Base-by-base conservation (phyloP, 495 filamentous ascomycete species). In the Aspergillus funiculosus region DNA sequence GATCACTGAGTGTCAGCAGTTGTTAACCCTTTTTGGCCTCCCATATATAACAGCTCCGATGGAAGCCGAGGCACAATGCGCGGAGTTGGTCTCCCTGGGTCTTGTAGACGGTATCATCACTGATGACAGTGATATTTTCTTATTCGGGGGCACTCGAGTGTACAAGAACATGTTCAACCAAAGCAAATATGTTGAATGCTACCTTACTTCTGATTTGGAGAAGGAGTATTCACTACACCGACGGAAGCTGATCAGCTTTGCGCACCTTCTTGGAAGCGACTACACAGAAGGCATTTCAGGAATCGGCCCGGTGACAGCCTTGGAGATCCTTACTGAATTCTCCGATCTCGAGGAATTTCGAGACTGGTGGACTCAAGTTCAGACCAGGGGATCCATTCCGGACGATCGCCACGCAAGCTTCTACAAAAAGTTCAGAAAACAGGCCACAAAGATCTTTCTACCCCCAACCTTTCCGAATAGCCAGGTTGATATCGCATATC, bases 121-220 rank as follows among this genome's bases (percentile, higher is more conserved):
- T 0, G 92, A 98, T 57, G 92, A 98, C 59, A 87, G 81, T 9
- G 92, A 98, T 72, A 89, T 82, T n/a, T 97, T 98, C 59, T 78
- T 98, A 9, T 98, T 98, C 57, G 92, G 92, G 29, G 92, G 92
- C 22, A 97, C 89, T 0, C 76, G 92, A 11, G 84, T 98, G 13
- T 98, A 97, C 73, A 96, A 97, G 51, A 96, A 98, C 70, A 94
- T 97, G 89, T 98, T 98, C 76, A 97, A 95, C 62, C 83, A 85
- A 56, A 86, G 89, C 65, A 97, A 97, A 55, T 94, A 83, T 54
- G 92, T 98, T 30, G 94, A 98, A 67, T 97, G 92, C 64, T 98
- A 96, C 55, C 78, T 98, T 19, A 67, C 81, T n/a, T 70, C 71
- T 2, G 91, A 97, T 55, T 74, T 98, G 1, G 88, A 94, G 57